These are phyloP conservation scores for Trichosporon asahii DNA, from an alignment of 1,284 basidiomycete genomes.

Conservation along the genomic window DNA sequence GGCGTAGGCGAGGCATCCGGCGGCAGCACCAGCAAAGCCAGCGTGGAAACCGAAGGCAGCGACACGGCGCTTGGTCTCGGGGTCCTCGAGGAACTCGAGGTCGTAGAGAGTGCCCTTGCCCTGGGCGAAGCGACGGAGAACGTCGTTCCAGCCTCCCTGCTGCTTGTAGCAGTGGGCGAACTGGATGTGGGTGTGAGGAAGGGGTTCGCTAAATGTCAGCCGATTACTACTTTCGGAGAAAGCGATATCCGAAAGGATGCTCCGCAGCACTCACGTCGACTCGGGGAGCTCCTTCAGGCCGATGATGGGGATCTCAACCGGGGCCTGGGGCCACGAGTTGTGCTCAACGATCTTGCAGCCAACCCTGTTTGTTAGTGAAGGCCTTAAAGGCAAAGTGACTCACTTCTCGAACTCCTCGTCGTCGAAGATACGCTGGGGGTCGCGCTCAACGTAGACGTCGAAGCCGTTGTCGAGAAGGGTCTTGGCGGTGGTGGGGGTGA, in stretches of 20 bases:
- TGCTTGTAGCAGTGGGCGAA: conserved; percentile 99
- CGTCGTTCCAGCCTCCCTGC: conserved; percentile 87
- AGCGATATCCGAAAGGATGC: background rate
- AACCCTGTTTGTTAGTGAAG: conserved; percentile 57
- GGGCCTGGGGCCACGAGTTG: conserved; percentile 81
- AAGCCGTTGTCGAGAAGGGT: conserved; percentile 87
- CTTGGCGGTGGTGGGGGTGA: conserved; percentile 90
- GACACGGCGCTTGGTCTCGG: conserved; percentile 71
- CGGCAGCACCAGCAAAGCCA: conserved; percentile 94
- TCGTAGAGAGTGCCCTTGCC: conserved; percentile 92
- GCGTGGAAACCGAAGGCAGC: conserved; percentile 99
- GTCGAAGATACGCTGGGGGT: conserved; percentile 92
- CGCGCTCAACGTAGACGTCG: conserved; percentile 86
- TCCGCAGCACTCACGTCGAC: conserved; percentile 56
- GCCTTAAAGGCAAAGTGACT: conserved; percentile 44
- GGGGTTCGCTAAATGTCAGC: conserved; percentile 57
- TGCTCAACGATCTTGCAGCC: conserved; percentile 86
- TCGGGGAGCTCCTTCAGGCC: conserved; percentile 93
- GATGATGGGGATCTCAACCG: conserved; percentile 75
- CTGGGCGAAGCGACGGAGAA: conserved; percentile 81
- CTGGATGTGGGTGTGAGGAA: conserved; percentile 94
- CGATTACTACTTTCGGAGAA: background rate
- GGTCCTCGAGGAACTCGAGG: conserved; percentile 92
- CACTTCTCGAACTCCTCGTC: conserved; percentile 91
- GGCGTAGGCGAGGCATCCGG: conserved; percentile 80